Evolutionary conservation across 2,329 filamentous ascomycete genomes (phyloP), one percentile per base, ranked within the genome.

Genomic region (Thielaviopsis euricoi): DNA sequence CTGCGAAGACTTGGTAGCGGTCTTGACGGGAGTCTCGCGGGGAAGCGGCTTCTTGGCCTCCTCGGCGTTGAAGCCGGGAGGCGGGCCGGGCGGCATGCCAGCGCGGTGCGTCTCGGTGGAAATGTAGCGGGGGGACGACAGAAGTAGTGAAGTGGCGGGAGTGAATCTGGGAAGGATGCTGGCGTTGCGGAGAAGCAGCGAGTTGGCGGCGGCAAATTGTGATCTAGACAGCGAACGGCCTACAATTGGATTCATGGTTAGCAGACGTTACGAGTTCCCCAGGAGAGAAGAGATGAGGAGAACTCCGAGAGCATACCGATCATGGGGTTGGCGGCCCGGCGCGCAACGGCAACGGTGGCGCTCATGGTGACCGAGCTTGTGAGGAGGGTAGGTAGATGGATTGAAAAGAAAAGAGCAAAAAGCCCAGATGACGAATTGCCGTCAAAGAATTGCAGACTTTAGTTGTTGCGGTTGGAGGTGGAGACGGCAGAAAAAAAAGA

Each of bases 41-140:
- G 82, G 72, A 53, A 93, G 74, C 13, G 89, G 87, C 68, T 89
- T 91, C 79, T 89, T 91, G 64, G 90, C 90, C 73, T 89, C 78
- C 66, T 91, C 84, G n/a, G 87, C 76, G 68, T 93, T 90, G 76
- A 95, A 96, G 26, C 90, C 90, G 15, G 89, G 90, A 51, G 89
- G 90, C 53, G 80, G 83, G 57, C 77, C 75, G 55, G 78, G 73
- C 40, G 71, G 70, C 25, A 71, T 68, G 60, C 75, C 71, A 56
- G 76, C 69, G 58, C 74, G 73, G 67, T 81, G 79, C 62, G 79
- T 76, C 60, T 83, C 79, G 64, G 81, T 85, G 52, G 77, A 74
- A 64, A 82, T 71, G 64, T 70, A 69, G 66, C 81, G 77, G 59
- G 74, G 66, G 19, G 80, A 79, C 57, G 83, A 73, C n/a, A n/a